These are phyloP conservation scores for Sherardia arvensis DNA, from an alignment of 257 asterid species.

Conservation along the genomic window DNA sequence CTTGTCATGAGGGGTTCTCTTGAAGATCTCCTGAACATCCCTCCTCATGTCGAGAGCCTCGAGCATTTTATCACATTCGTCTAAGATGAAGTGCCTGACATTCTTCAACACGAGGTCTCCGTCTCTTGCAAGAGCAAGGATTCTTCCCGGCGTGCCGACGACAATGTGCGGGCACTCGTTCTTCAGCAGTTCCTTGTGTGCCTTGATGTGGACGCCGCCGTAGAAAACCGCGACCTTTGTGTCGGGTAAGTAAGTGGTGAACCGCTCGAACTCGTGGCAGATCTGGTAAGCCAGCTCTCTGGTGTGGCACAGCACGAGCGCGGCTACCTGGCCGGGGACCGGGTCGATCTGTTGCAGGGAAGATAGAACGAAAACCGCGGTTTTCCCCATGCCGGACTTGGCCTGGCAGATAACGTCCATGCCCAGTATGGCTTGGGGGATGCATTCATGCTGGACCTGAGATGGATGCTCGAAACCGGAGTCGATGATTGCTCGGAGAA, in stretches of 20 bases:
- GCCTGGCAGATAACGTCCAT: conserved; percentile 98
- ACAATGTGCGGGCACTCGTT: conserved; percentile 90
- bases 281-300: conserved; percentile 94
- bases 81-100: conserved; percentile 84
- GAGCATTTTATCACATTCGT: conserved; percentile 94
- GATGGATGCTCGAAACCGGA: conserved; percentile 50
- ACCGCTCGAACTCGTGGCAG: conserved; percentile 83
- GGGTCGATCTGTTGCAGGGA: conserved; percentile 87
- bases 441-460: conserved; percentile 91
- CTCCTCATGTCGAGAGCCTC: conserved; percentile 92
- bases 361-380: conserved; percentile 87
- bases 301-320: conserved; percentile 72
- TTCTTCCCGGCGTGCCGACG: conserved; percentile 90
- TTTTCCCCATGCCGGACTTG: conserved; percentile 94
- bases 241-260: conserved; percentile 72
- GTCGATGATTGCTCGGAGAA: conserved; percentile 42
- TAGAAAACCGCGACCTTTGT: conserved; percentile 81
- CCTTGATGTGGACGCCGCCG: conserved; percentile 73
- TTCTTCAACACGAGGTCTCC: conserved; percentile 66
- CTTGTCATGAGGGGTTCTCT: conserved; percentile 91
- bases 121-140: conserved; percentile 74
- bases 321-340: conserved; percentile 81
- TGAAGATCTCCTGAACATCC: conserved; percentile 90
- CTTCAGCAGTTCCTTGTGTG: conserved; percentile 76
- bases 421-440: conserved; percentile 93